These are phyloP conservation scores for Vicia faba DNA, from an alignment of 306 rosid genomes.

Conservation along the genomic window DNA sequence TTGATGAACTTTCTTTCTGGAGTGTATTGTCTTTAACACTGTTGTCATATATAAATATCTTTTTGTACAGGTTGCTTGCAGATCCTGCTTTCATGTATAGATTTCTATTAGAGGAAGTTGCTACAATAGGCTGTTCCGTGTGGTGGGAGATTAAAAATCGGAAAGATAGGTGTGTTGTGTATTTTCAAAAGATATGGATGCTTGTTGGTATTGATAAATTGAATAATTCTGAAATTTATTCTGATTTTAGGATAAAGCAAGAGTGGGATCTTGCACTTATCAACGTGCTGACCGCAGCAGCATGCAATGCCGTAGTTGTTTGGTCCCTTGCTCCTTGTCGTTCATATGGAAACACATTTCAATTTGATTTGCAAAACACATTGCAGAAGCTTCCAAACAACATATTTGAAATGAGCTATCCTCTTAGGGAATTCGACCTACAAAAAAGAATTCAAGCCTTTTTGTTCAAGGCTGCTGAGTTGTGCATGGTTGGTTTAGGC, in stretches of 20 bases:
- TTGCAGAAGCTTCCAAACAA: constrained; percentile 98
- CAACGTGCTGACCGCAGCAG: constrained; percentile 88
- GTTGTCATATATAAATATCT: constrained; percentile 27
- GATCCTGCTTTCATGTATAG: constrained; percentile 90
- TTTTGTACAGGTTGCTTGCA: constrained; percentile 83
- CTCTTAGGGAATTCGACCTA: constrained; percentile 89
- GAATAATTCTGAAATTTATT: constrained; percentile 27
- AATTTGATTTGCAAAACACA: constrained; percentile 90
- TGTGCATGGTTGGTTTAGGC: constrained; percentile 92
- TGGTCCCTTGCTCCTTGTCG: constrained; percentile 99
- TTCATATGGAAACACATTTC: constrained; percentile 94
- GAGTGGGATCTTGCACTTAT: constrained; percentile 98
- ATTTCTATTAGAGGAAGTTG: constrained; percentile 81
- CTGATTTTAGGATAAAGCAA: constrained; percentile 77
- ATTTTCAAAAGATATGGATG: constrained; percentile 22
- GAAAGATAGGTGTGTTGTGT: constrained; percentile 68
- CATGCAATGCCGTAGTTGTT: constrained; percentile 95
- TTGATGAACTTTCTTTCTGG: constrained; percentile 20
- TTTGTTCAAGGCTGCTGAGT: constrained; percentile 97
- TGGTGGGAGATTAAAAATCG: constrained; percentile 97
- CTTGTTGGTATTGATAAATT: constrained; percentile 33
- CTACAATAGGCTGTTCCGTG: constrained; percentile 78
- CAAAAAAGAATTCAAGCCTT: constrained; percentile 86
- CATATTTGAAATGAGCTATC: constrained; percentile 92
- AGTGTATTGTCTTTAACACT: not conserved